Evolutionary conservation across 2,329 filamentous ascomycete species (phyloP).

Genomic region (Phaeosphaeriaceae sp.): DNA sequence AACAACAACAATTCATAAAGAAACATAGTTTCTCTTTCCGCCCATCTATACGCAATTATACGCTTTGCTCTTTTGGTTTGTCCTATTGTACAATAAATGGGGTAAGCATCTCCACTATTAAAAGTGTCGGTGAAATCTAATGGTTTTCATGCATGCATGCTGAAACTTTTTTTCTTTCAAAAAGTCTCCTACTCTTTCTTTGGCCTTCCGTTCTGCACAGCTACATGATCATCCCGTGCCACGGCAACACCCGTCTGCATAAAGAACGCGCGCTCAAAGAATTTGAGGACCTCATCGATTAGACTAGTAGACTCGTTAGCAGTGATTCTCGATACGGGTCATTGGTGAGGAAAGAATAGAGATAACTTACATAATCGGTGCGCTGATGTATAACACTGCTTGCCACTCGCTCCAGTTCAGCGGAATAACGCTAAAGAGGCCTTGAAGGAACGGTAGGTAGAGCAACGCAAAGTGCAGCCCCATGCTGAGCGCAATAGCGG

Average conservation of each 20-base stretch:
- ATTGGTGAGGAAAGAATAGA: not conserved
- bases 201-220: conserved; percentile 32
- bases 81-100: not conserved
- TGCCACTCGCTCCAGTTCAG: conserved; percentile 88
- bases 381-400: conserved; percentile 85
- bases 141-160: conserved; percentile 1
- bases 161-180: not conserved
- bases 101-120: too few relatives aligned
- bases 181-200: conserved; percentile 44
- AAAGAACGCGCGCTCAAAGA: conserved; percentile 63
- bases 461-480: conserved; percentile 90
- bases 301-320: conserved; percentile 58
- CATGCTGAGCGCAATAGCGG: conserved; percentile 93
- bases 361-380: conserved; percentile 83
- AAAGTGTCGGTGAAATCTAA: not conserved
- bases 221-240: conserved; percentile 10
- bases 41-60: not conserved
- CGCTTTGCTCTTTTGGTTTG: not conserved
- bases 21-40: not conserved
- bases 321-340: not conserved
- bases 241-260: conserved; percentile 29
- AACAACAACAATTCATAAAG: not conserved
- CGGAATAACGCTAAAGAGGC: conserved; percentile 88
- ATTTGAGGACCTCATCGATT: conserved; percentile 85
- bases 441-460: conserved; percentile 88